Evolutionary conservation across 306 rosid species (phyloP).

Genomic region (Rosa lucieae): DNA sequence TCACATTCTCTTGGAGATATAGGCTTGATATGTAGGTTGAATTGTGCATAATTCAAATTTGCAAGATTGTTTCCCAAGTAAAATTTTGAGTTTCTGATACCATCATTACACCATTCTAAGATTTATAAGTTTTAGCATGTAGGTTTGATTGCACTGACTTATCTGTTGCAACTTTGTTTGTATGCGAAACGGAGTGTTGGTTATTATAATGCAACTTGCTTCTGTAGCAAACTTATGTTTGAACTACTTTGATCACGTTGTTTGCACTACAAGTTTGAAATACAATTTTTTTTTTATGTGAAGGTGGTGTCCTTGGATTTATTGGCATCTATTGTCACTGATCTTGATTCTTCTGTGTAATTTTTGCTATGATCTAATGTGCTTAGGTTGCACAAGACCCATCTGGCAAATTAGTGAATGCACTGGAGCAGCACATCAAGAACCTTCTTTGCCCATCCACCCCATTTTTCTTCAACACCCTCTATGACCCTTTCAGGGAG

Average conservation of each 20-base stretch:
- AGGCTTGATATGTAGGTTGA: not conserved
- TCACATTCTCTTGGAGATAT: not conserved
- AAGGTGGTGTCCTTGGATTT: not conserved
- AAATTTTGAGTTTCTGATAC: not conserved
- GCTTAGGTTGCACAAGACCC: conserved; percentile 54
- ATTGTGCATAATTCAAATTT: not conserved
- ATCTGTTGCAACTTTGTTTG: not conserved
- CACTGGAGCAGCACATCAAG: conserved; percentile 61
- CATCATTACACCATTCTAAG: not conserved
- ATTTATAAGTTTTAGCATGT: not conserved
- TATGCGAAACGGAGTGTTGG: not conserved
- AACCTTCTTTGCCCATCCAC: conserved; percentile 58
- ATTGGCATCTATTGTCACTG: not conserved
- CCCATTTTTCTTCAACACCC: conserved; percentile 57
- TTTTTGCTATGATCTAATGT: not conserved
- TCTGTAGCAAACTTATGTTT: not conserved
- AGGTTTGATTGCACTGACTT: not conserved
- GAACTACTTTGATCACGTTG: not conserved
- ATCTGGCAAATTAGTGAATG: conserved; percentile 44
- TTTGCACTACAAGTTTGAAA: conserved; percentile 2
- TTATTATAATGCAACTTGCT: not conserved
- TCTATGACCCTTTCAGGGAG: conserved; percentile 65
- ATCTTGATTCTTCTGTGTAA: not conserved
- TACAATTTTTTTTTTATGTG: not conserved
- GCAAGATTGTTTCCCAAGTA: not conserved